Evolutionary conservation across 345 rosid genomes (phyloP).

Genomic region (Schrenkiella parvula): DNA sequence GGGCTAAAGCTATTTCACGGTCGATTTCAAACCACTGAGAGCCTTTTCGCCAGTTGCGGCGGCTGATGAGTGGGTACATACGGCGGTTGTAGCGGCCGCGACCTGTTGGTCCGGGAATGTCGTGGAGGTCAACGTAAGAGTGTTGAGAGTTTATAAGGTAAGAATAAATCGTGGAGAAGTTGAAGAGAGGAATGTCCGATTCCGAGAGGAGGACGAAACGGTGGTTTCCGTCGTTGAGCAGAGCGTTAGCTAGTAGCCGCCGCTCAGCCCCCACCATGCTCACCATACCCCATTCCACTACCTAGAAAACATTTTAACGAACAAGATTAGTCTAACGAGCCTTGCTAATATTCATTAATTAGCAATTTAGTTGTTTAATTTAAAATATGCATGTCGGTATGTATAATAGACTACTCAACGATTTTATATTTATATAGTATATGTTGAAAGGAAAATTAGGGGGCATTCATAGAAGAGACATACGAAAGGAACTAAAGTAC

Average conservation of each 20-base stretch:
- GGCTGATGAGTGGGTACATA: conserved; percentile 48
- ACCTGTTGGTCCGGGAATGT: conserved; percentile 49
- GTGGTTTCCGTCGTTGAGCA: conserved; percentile 58
- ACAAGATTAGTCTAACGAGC: background rate
- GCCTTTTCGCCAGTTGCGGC: conserved; percentile 72
- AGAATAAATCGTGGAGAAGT: conserved; percentile 62
- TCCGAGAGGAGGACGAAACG: conserved; percentile 86
- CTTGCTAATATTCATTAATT: background rate
- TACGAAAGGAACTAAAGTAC: background rate
- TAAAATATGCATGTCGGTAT: conserved; percentile 11
- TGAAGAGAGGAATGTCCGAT: conserved; percentile 75
- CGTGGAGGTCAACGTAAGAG: conserved; percentile 51
- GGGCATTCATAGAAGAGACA: background rate
- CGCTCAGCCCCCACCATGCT: conserved; percentile 80
- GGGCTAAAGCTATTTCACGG: conserved; percentile 54
- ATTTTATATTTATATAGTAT: background rate
- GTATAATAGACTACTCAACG: conserved; percentile 27
- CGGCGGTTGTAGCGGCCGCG: conserved; percentile 56
- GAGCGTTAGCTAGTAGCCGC: conserved; percentile 72
- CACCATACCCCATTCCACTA: conserved; percentile 63
- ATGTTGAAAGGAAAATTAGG: background rate
- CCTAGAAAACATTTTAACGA: conserved; percentile 29
- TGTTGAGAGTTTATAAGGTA: conserved; percentile 49
- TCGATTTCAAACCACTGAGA: conserved; percentile 90
- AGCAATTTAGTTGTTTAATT: background rate